phyloP scores from a whole-genome alignment of 352 stramenopile genomes.

The Thalassiosira hispida region DNA sequence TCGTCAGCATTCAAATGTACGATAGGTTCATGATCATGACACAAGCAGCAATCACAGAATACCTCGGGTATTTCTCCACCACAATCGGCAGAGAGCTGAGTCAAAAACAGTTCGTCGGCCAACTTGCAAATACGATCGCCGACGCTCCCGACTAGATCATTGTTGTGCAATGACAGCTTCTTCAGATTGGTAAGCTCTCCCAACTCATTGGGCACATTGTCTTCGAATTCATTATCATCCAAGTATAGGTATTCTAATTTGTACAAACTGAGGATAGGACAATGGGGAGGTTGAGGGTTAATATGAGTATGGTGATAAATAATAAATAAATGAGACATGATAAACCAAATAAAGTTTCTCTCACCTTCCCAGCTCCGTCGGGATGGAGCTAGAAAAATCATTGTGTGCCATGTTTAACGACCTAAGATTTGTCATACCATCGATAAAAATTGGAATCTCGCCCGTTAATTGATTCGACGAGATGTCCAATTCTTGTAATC shows the following conservation, averaged over 20 bases:
- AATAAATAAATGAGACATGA: background rate
- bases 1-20: slow-evolving; percentile 26
- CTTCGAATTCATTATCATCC: slow-evolving; percentile 47
- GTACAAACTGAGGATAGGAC: slow-evolving; percentile 25
- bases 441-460: slow-evolving; percentile 29
- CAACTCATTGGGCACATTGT: slow-evolving; percentile 42
- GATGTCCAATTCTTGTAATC: slow-evolving; percentile 40
- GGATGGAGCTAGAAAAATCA: slow-evolving; percentile 47
- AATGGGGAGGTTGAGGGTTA: background rate
- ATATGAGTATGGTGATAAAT: background rate
- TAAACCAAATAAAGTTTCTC: background rate
- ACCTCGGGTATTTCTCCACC: slow-evolving; percentile 40
- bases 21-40: slow-evolving; percentile 47
- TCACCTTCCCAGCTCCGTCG: slow-evolving; percentile 44
- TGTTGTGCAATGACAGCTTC: slow-evolving; percentile 57
- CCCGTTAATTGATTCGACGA: slow-evolving; percentile 42
- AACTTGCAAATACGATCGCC: slow-evolving; percentile 47
- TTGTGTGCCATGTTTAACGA: slow-evolving; percentile 52
- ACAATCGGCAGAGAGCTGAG: slow-evolving; percentile 52
- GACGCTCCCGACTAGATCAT: slow-evolving; percentile 38
- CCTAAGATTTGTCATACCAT: slow-evolving; percentile 49
- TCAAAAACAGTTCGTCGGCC: slow-evolving; percentile 47
- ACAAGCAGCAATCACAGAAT: slow-evolving; percentile 55
- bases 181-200: slow-evolving; percentile 55
- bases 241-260: slow-evolving; percentile 55